phyloP scores from a whole-genome alignment of 2,329 filamentous ascomycete genomes.

The Ophiostoma novo-ulmi region DNA sequence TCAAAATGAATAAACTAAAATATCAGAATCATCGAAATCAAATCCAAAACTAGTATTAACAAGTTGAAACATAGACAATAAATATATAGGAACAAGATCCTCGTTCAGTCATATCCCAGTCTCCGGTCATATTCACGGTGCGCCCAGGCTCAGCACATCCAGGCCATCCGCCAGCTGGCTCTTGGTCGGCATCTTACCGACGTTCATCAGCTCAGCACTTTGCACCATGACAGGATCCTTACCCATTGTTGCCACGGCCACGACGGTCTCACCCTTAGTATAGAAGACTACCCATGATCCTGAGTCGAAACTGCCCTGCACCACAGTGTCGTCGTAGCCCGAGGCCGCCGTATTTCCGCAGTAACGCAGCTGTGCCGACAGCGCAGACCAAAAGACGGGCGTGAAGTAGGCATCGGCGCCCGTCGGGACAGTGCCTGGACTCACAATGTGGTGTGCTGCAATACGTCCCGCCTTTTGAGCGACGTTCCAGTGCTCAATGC shows the following conservation, averaged over 20 bases:
- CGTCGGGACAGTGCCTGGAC: slow-evolving; percentile 53
- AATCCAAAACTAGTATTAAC: not conserved
- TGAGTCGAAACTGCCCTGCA: slow-evolving; percentile 70
- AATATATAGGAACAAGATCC: not conserved
- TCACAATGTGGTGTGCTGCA: slow-evolving; percentile 71
- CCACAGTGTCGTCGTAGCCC: slow-evolving; percentile 79
- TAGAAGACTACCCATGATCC: slow-evolving; percentile 88
- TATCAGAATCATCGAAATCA: not conserved
- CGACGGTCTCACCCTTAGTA: slow-evolving; percentile 74
- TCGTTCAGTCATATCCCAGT: not conserved
- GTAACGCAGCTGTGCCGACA: slow-evolving; percentile 85
- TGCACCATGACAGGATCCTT: slow-evolving; percentile 83
- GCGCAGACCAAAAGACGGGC: slow-evolving; percentile 93
- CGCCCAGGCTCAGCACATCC: slow-evolving; percentile 45
- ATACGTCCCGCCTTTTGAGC: slow-evolving; percentile 85
- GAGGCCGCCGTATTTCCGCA: slow-evolving; percentile 69
- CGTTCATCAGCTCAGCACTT: slow-evolving; percentile 76
- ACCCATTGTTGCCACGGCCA: slow-evolving; percentile 87
- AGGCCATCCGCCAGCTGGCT: slow-evolving; percentile 62
- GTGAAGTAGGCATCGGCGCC: slow-evolving; percentile 64
- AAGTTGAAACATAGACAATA: not conserved
- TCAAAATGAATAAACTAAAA: not conserved
- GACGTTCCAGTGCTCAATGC: slow-evolving; percentile 99
- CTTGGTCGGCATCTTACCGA: slow-evolving; percentile 76
- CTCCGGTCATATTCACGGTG: slow-evolving; percentile 27